Percentiles rank a stretch among this genome's conserved stretches.
phyloP scores from a whole-genome alignment of 129 eudicot genomes.

The Ambrosia artemisiifolia region DNA sequence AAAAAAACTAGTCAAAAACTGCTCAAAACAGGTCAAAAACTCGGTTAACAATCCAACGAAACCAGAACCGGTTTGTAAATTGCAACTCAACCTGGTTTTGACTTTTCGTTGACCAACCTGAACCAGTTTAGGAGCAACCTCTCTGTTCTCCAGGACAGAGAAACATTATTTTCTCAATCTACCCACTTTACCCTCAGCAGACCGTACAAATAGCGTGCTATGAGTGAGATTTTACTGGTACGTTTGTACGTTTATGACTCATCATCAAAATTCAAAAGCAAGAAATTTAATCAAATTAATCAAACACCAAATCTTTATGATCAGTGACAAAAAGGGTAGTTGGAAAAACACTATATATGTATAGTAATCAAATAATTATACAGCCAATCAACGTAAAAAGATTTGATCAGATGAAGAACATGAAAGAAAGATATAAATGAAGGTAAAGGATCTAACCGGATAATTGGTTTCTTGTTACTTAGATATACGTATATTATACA shows the following conservation, averaged over 20 bases:
- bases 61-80: no score
- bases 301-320: constrained; percentile 10
- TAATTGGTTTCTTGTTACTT: constrained; percentile 1
- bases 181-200: no score
- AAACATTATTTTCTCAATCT: no score
- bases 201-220: no score
- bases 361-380: constrained; percentile 3
- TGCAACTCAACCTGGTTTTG: no score
- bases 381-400: neutral
- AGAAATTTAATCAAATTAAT: neutral
- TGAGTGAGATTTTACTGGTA: no score
- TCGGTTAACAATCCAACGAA: no score
- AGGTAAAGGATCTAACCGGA: constrained; percentile 26
- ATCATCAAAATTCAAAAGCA: neutral
- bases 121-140: no score
- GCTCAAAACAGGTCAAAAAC: no score
- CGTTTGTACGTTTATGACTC: neutral
- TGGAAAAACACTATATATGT: neutral
- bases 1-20: no score
- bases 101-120: no score
- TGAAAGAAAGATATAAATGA: neutral
- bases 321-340: constrained; percentile 19
- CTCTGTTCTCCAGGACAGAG: no score
- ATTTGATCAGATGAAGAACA: neutral
- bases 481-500: neutral